Evolutionary conservation across 2,329 filamentous ascomycete genomes (phyloP), one percentile per base, ranked within the genome.

Genomic region (Pyricularia grisea): DNA sequence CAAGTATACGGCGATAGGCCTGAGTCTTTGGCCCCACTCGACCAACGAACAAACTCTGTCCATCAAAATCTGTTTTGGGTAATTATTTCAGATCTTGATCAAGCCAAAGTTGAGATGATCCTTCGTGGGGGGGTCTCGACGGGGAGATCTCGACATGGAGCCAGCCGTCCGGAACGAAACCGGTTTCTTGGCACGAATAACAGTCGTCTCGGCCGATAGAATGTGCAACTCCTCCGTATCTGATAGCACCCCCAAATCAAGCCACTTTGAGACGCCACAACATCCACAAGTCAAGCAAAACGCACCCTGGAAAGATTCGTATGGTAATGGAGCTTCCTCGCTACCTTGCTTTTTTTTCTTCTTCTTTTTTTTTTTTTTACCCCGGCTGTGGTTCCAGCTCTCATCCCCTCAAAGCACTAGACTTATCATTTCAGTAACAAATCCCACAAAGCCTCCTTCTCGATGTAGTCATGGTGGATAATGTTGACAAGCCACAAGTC

Each of bases 401-500:
- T 55, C 42, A 9, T 5, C 11, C 20, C 42, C n/a, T 55, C 42
- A 55, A 55, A 20, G 9, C 58, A 28, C 7, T 6, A 14, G 23
- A 25, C 23, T 36, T 42, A 66, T 67, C 25, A 81, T 60, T 75
- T 77, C 68, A 83, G 76, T 74, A 94, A 79, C 71, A 92, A 79
- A 66, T 89, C 82, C 92, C 92, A 95, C 74, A 95, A 77, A 28
- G 87, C 90, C 66, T 92, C 85, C 70, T 83, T 82, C 67, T 93
- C 87, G 17, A 93, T 81, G 77, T 86, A 95, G 68, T 91, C 89
- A 74, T 94, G 92, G 78, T 93, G 91, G 74, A 95, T 94, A 69
- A 95, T 85, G 81, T 97, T 98, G 63, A 98, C 93, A 73, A 99
- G 81, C 91, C 94, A 97, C 72, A 88, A 85, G 74, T 93, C 92